A percentile compares a stretch with the other conserved stretches of the same genome.
Evolutionary conservation across 148 eudicot genomes (phyloP).

Genomic region (Selenicereus undatus): DNA sequence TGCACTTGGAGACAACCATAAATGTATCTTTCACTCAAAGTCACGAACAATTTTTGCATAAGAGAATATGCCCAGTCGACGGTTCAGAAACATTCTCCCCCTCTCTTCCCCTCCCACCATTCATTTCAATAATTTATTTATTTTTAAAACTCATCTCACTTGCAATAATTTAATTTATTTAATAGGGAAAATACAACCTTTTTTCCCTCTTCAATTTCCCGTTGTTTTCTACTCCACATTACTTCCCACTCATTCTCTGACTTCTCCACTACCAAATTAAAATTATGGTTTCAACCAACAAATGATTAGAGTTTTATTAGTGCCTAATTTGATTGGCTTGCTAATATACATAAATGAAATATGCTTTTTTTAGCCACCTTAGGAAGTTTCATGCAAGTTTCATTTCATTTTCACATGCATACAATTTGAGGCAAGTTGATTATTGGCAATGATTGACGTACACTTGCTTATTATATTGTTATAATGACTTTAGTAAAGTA

Average conservation of each 20-base stretch:
- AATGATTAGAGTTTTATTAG: neutral
- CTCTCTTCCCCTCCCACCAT: slow-evolving; percentile 22
- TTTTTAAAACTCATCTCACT: neutral
- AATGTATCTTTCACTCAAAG: slow-evolving; percentile 2
- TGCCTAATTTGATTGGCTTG: neutral
- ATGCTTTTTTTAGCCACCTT: neutral
- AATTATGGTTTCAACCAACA: neutral
- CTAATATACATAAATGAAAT: too few species aligned
- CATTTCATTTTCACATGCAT: too few species aligned
- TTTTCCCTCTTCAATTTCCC: neutral
- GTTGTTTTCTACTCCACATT: neutral
- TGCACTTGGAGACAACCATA: slow-evolving; percentile 8
- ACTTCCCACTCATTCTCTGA: neutral
- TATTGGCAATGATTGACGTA: neutral
- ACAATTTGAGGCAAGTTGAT: neutral
- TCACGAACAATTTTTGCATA: neutral
- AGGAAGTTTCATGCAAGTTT: neutral
- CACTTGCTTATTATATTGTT: too few species aligned
- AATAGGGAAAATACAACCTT: neutral
- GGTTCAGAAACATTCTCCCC: slow-evolving; percentile 18
- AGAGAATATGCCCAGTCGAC: slow-evolving; percentile 27
- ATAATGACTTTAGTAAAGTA: neutral
- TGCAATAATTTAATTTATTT: neutral
- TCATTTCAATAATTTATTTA: neutral
- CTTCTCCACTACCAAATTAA: slow-evolving; percentile 1